These are phyloP conservation scores for Nosema bombycis DNA, from an alignment of 371 early-diverging fungal genomes.

Conservation along the genomic window DNA sequence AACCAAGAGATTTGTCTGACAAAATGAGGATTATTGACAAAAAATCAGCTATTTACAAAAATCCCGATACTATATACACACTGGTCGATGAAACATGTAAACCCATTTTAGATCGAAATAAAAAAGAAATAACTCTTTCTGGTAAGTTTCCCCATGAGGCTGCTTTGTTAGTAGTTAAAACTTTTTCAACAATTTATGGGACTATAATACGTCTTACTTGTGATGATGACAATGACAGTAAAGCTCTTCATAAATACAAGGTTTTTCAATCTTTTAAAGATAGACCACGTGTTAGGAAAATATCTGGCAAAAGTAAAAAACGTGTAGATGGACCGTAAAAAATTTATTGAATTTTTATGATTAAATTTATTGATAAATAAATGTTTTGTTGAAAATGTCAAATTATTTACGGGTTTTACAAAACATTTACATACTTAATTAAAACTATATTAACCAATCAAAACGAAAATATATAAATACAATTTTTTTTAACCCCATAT, in stretches of 20 bases:
- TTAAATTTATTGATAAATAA: background rate
- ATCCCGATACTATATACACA: constrained; percentile 8
- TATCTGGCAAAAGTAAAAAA: constrained; percentile 4
- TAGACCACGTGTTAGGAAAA: background rate
- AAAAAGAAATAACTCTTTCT: constrained; percentile 1
- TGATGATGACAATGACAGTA: constrained; percentile 4
- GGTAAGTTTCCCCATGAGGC: constrained; percentile 45
- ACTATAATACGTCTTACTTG: background rate
- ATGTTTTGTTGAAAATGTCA: background rate
- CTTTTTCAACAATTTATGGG: background rate
- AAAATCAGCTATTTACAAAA: constrained; percentile 25
- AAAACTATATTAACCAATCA: background rate
- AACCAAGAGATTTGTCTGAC: constrained; percentile 36
- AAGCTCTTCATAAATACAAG: background rate
- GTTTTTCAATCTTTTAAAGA: background rate
- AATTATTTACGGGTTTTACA: no score
- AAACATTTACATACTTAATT: background rate
- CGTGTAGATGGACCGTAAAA: constrained; percentile 1
- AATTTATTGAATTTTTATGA: background rate
- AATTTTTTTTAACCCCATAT: constrained; percentile 35
- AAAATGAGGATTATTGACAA: constrained; percentile 45
- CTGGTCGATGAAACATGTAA: constrained; percentile 30
- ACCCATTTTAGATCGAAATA: constrained; percentile 1
- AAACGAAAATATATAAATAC: no score
- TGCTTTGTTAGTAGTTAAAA: constrained; percentile 38